Conservation (phyloP, 495 filamentous ascomycete genomes). For the Parachaetomium inaequale region DNA sequence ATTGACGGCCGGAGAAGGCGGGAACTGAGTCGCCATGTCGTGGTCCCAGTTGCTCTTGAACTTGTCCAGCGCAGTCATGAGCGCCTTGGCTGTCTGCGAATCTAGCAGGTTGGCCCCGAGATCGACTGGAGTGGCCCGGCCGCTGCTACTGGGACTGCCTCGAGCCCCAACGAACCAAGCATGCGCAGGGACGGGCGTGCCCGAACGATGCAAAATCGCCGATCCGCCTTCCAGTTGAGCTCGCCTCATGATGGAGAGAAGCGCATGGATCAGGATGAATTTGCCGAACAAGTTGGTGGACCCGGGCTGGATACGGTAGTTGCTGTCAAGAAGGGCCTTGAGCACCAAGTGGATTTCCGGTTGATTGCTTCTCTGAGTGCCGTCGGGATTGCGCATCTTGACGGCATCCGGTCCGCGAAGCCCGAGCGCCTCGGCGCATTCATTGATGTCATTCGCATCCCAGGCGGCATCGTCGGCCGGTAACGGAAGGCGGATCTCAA, state of each 20-base stretch:
- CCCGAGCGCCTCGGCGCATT: constrained; percentile 60
- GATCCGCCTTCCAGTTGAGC: constrained; percentile 35
- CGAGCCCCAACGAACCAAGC: constrained; percentile 44
- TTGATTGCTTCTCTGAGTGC: constrained; percentile 56
- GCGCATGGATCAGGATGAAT: constrained; percentile 64
- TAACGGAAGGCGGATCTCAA: constrained; percentile 56
- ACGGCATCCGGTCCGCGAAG: constrained; percentile 48
- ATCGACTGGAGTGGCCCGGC: constrained; percentile 50
- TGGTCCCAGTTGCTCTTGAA: constrained; percentile 64
- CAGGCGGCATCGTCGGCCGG: constrained; percentile 65
- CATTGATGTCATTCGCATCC: constrained; percentile 52
- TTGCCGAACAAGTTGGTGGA: constrained; percentile 64
- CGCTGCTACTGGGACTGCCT: constrained; percentile 40
- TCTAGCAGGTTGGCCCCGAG: constrained; percentile 28
- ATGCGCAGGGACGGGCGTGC: constrained; percentile 46
- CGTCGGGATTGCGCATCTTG: constrained; percentile 50
- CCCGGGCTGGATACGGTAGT: constrained; percentile 49
- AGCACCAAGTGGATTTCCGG: constrained; percentile 54
- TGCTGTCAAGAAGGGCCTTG: constrained; percentile 51
- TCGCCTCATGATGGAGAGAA: constrained; percentile 52
- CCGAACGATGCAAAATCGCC: constrained; percentile 34
- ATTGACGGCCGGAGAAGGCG: constrained; percentile 39
- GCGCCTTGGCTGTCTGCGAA: constrained; percentile 35
- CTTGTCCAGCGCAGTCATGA: constrained; percentile 52
- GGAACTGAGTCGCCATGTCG: constrained; percentile 61